Percentiles rank a stretch among this genome's conserved stretches.
phyloP scores from a whole-genome alignment of 2,329 filamentous ascomycete species.

The Zalaria sp. region DNA sequence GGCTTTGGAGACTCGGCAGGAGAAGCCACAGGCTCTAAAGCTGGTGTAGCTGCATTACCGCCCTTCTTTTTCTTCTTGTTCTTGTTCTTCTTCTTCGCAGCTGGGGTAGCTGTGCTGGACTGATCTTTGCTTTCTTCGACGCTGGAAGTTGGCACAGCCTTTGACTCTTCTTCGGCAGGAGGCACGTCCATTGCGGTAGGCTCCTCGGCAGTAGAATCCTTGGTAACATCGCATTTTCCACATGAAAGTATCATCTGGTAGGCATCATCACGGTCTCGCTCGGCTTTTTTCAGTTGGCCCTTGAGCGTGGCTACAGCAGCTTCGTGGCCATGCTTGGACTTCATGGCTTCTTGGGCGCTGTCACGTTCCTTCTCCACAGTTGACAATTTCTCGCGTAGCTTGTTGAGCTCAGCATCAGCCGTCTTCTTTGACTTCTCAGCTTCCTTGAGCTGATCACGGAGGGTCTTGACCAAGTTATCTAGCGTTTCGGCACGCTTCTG shows the following conservation, averaged over 20 bases:
- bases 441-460: slow-evolving; percentile 39
- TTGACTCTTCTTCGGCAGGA: not conserved
- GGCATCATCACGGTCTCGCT: slow-evolving; percentile 17
- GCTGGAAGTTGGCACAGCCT: not conserved
- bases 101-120: slow-evolving; percentile 15
- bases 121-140: slow-evolving; percentile 8
- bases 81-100: slow-evolving; percentile 64
- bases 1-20: slow-evolving; percentile 2
- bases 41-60: slow-evolving; percentile 4
- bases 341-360: slow-evolving; percentile 7
- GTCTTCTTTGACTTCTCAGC: slow-evolving; percentile 35
- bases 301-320: slow-evolving; percentile 13
- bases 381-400: slow-evolving; percentile 18
- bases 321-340: slow-evolving; percentile 14
- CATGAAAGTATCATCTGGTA: slow-evolving; percentile 21
- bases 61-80: slow-evolving; percentile 69
- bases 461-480: slow-evolving; percentile 39
- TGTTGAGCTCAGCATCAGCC: slow-evolving; percentile 29
- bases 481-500: slow-evolving; percentile 41
- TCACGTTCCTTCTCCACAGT: slow-evolving; percentile 14
- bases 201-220: slow-evolving; percentile 2
- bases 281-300: slow-evolving; percentile 15
- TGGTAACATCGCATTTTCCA: slow-evolving; percentile 14
- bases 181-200: not conserved
- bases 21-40: not conserved